These are phyloP conservation scores for Leccinellum albellum DNA, from an alignment of 768 basidiomycete species.

Conservation along the genomic window DNA sequence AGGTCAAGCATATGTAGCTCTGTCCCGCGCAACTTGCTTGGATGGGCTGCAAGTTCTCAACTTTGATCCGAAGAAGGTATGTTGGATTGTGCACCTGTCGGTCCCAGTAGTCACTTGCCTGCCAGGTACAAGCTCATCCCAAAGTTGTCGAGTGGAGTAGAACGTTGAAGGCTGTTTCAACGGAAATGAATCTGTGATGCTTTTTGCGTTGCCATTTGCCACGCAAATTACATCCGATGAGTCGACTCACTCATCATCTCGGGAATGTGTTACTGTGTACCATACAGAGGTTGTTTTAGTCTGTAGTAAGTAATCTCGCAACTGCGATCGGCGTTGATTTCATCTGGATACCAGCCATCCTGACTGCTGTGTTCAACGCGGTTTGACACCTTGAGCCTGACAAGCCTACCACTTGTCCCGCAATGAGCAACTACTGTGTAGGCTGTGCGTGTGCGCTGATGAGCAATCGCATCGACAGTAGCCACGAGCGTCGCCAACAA, in stretches of 20 bases:
- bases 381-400: background rate
- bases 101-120: conserved; percentile 2
- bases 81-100: background rate
- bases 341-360: background rate
- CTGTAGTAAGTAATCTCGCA: background rate
- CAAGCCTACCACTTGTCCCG: background rate
- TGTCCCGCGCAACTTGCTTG: conserved; percentile 84
- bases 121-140: conserved; percentile 66
- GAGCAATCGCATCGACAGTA: no score
- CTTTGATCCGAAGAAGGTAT: conserved; percentile 72
- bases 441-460: no score
- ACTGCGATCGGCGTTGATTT: background rate
- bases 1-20: conserved; percentile 90
- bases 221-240: background rate
- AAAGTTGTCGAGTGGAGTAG: conserved; percentile 72
- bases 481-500: no score
- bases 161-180: conserved; percentile 52
- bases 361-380: background rate
- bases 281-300: conserved; percentile 1
- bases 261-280: background rate
- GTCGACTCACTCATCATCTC: background rate
- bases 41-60: conserved; percentile 82
- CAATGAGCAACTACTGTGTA: no score
- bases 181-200: conserved; percentile 8
- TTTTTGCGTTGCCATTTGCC: background rate